These are phyloP conservation scores for Citrullus amarus DNA, from an alignment of 306 rosid species.

Conservation along the genomic window DNA sequence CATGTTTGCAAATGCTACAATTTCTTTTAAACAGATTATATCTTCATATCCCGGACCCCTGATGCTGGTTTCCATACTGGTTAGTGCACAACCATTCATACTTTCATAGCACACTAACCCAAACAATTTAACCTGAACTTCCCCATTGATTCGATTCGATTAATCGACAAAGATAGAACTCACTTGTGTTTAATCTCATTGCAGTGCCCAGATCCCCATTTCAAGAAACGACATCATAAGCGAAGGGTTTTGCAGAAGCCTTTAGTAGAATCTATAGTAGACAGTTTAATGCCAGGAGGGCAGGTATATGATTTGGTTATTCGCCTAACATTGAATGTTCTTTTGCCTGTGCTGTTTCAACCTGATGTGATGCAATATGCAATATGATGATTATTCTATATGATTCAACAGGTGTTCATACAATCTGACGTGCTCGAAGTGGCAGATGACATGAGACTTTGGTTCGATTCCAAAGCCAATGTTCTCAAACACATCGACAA, in stretches of 20 bases:
- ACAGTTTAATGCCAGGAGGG: slow-evolving; percentile 46
- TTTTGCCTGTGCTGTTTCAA: not conserved
- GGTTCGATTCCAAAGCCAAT: slow-evolving; percentile 42
- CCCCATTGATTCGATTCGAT: not conserved
- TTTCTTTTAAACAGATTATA: slow-evolving; percentile 61
- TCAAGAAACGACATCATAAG: slow-evolving; percentile 77
- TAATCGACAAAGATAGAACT: not conserved
- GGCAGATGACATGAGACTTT: slow-evolving; percentile 65
- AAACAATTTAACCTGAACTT: not conserved
- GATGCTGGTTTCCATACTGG: slow-evolving; percentile 71
- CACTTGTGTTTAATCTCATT: slow-evolving; percentile 17
- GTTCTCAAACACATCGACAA: slow-evolving; percentile 32
- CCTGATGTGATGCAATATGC: not conserved
- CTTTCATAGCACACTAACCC: not conserved
- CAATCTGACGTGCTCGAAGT: slow-evolving; percentile 66
- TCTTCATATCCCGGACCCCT: slow-evolving; percentile 74
- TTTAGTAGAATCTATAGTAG: slow-evolving; percentile 44
- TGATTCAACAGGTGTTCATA: slow-evolving; percentile 48
- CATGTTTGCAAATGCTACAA: slow-evolving; percentile 71
- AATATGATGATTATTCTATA: not conserved
- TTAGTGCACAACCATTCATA: slow-evolving; percentile 25
- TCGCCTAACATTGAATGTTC: not conserved
- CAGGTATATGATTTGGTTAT: slow-evolving; percentile 37
- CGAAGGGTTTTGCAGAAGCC: slow-evolving; percentile 83
- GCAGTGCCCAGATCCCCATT: slow-evolving; percentile 98